A percentile compares a stretch with the other conserved stretches of the same genome.
These are phyloP conservation scores for Corinectria fuckeliana DNA, from an alignment of 2,329 filamentous ascomycete genomes.

Conservation along the genomic window DNA sequence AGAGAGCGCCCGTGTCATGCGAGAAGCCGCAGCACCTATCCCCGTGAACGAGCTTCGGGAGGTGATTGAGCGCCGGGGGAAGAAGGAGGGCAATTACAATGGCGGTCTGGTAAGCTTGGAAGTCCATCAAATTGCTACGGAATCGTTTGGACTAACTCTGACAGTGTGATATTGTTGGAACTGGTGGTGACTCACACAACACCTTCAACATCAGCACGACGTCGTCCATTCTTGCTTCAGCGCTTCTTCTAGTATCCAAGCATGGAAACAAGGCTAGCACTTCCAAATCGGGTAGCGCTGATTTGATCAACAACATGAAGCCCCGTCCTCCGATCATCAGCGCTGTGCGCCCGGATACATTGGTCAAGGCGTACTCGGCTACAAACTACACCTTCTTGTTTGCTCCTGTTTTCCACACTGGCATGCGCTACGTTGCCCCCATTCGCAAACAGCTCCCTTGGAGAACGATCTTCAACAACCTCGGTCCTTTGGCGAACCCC, in stretches of 20 bases:
- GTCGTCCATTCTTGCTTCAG: slow-evolving; percentile 87
- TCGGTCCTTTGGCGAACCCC: slow-evolving; percentile 91
- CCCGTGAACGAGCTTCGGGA: slow-evolving; percentile 67
- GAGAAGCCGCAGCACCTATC: slow-evolving; percentile 75
- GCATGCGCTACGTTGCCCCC: slow-evolving; percentile 87
- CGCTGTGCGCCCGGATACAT: slow-evolving; percentile 74
- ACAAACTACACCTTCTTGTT: slow-evolving; percentile 97
- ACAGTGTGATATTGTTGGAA: slow-evolving; percentile 92
- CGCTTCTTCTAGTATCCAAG: slow-evolving; percentile 85
- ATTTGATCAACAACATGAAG: slow-evolving; percentile 79
- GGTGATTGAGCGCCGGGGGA: slow-evolving; percentile 65
- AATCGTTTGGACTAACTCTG: slow-evolving; percentile 13
- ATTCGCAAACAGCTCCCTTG: slow-evolving; percentile 89
- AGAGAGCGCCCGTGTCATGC: slow-evolving; percentile 84
- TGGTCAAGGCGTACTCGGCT: slow-evolving; percentile 74
- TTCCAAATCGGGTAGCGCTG: slow-evolving; percentile 93
- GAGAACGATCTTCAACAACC: slow-evolving; percentile 96
- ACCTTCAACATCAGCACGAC: slow-evolving; percentile 99
- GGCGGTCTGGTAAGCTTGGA: slow-evolving; percentile 76
- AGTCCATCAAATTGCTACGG: background rate
- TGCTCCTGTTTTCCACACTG: slow-evolving; percentile 94
- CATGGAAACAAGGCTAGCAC: slow-evolving; percentile 97
- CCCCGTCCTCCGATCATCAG: slow-evolving; percentile 76
- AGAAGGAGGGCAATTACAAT: slow-evolving; percentile 74
- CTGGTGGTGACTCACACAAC: slow-evolving; percentile 93